Evolutionary conservation across 768 basidiomycete species (phyloP).

Genomic region (Trametes cubensis): DNA sequence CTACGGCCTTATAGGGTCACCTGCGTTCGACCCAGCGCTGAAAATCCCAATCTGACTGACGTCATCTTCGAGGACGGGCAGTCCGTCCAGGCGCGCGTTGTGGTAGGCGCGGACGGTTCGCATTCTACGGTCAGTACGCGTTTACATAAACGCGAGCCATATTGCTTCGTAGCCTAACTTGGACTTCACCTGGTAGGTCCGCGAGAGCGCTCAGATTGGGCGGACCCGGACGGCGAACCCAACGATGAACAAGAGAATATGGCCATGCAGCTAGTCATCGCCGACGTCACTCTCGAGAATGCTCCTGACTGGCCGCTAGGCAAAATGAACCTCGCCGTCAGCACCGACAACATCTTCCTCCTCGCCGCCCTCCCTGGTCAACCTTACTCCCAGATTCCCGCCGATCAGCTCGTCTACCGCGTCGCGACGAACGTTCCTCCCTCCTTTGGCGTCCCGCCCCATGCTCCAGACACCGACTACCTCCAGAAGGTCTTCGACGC

Average conservation of each 20-base stretch:
- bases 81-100: slow-evolving; percentile 46
- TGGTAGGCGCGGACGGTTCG: slow-evolving; percentile 56
- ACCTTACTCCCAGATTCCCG: slow-evolving; percentile 27
- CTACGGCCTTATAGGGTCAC: slow-evolving; percentile 44
- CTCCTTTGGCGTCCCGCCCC: slow-evolving; percentile 40
- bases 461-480: slow-evolving; percentile 43
- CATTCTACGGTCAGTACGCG: slow-evolving; percentile 44
- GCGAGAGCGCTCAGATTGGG: slow-evolving; percentile 47
- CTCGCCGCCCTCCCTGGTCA: slow-evolving; percentile 39
- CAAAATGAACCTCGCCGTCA: slow-evolving; percentile 31
- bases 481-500: slow-evolving; percentile 46
- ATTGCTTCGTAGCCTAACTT: not conserved
- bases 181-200: slow-evolving; percentile 38
- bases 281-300: slow-evolving; percentile 45
- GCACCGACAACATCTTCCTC: slow-evolving; percentile 39
- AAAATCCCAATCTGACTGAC: slow-evolving; percentile 36
- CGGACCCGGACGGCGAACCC: slow-evolving; percentile 42
- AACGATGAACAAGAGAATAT: slow-evolving; percentile 31
- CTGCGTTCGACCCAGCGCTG: slow-evolving; percentile 37
- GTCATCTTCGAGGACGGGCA: slow-evolving; percentile 52
- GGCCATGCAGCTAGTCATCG: slow-evolving; percentile 46
- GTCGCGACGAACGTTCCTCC: slow-evolving; percentile 44
- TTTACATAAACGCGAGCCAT: too few species aligned
- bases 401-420: slow-evolving; percentile 38
- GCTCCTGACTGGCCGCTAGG: slow-evolving; percentile 31